Conservation (phyloP, 768 basidiomycete species). For the Amanita brunnescens region DNA sequence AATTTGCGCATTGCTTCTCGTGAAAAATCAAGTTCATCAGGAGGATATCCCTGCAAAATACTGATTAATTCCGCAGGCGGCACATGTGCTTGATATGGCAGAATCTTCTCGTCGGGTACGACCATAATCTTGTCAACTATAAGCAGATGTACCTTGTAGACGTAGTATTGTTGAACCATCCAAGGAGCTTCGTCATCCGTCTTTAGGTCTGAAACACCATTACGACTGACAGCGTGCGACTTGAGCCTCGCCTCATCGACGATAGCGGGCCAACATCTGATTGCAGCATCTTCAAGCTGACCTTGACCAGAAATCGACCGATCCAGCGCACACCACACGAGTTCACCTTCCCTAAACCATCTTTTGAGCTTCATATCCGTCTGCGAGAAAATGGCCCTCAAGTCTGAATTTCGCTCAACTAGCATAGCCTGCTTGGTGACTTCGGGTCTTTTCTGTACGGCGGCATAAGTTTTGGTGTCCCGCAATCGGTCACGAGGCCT, state of each 20-base stretch:
- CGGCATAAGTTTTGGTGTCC: constrained; percentile 7
- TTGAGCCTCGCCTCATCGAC: constrained; percentile 50
- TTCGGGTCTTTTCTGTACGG: constrained; percentile 20
- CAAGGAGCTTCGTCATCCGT: constrained; percentile 31
- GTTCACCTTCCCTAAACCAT: constrained; percentile 60
- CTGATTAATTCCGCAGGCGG: constrained; percentile 44
- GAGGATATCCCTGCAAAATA: constrained; percentile 36
- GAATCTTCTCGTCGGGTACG: constrained; percentile 46
- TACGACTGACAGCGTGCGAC: constrained; percentile 28
- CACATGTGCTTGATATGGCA: constrained; percentile 69
- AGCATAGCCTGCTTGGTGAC: constrained; percentile 39
- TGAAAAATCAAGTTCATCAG: constrained; percentile 34
- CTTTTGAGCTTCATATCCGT: constrained; percentile 39
- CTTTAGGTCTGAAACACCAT: constrained; percentile 2
- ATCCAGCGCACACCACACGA: constrained; percentile 60
- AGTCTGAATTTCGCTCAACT: constrained; percentile 55
- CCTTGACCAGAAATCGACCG: constrained; percentile 36
- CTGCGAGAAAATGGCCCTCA: constrained; percentile 45
- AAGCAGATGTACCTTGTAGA: constrained; percentile 64
- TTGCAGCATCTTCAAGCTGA: constrained; percentile 28
- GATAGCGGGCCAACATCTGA: constrained; percentile 68
- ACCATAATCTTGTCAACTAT: constrained; percentile 41
- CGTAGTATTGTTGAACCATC: constrained; percentile 49
- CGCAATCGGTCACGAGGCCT: constrained; percentile 4
- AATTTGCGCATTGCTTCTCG: constrained; percentile 35